Percentiles rank a stretch among this genome's conserved stretches.
phyloP scores from a whole-genome alignment of 1,284 basidiomycete species.

The Cutaneotrichosporon curvatum region DNA sequence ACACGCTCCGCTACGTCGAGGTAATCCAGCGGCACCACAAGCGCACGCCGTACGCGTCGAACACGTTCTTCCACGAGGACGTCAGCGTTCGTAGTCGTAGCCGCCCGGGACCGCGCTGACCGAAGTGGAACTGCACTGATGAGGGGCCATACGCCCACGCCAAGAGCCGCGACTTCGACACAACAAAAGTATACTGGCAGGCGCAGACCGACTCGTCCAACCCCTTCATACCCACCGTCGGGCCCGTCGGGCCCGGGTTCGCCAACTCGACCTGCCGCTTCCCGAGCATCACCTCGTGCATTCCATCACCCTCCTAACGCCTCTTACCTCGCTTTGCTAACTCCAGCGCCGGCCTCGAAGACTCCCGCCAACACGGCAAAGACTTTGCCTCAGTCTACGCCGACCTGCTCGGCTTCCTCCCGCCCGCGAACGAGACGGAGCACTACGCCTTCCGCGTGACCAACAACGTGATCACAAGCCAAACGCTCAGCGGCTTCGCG shows the following conservation, averaged over 20 bases:
- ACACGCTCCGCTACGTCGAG: constrained; percentile 32
- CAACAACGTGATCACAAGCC: constrained; percentile 36
- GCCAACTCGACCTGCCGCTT: constrained; percentile 33
- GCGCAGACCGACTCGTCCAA: constrained; percentile 21
- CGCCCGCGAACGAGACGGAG: constrained; percentile 16
- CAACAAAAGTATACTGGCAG: constrained; percentile 29
- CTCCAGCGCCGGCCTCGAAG: constrained; percentile 27
- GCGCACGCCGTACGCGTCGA: constrained; percentile 39
- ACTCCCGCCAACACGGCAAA: constrained; percentile 25
- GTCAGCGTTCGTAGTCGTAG: constrained; percentile 19
- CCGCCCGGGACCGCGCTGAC: neutral
- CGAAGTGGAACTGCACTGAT: constrained; percentile 28
- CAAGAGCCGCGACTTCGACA: constrained; percentile 12
- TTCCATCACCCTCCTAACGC: neutral
- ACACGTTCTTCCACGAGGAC: constrained; percentile 37
- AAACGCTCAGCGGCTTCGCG: constrained; percentile 30
- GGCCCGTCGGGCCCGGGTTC: constrained; percentile 28
- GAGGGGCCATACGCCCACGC: constrained; percentile 29
- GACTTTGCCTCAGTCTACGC: constrained; percentile 33
- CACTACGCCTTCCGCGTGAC: constrained; percentile 33
- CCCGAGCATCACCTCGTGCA: constrained; percentile 29
- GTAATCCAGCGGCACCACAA: constrained; percentile 41
- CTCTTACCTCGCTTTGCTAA: constrained; percentile 5
- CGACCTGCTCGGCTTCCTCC: constrained; percentile 31
- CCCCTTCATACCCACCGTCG: constrained; percentile 31